Conservation (phyloP, 2,329 filamentous ascomycete genomes). For the Xylariales sp. region DNA sequence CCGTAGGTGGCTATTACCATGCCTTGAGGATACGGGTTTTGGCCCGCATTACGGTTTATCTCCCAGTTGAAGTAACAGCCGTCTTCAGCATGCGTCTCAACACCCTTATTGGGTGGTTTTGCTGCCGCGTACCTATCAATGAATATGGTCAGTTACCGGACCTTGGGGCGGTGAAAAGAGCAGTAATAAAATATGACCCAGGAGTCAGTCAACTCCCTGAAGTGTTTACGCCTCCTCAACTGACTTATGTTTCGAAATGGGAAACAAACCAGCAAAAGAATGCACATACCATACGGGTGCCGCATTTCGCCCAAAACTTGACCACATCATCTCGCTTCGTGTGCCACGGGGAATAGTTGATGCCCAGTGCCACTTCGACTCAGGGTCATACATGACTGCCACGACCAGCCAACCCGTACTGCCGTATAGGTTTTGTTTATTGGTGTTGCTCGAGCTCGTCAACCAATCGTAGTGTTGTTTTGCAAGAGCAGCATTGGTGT, state of each 20-base stretch:
- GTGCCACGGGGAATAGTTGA: slow-evolving; percentile 19
- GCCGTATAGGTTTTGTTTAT: not conserved
- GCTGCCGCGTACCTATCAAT: slow-evolving; percentile 5
- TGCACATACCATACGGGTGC: too few relatives aligned
- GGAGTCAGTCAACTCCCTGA: too few relatives aligned
- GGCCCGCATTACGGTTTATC: not conserved
- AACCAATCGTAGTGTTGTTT: slow-evolving; percentile 8
- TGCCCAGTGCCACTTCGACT: slow-evolving; percentile 17
- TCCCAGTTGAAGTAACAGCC: slow-evolving; percentile 8
- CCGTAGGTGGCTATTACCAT: slow-evolving; percentile 1
- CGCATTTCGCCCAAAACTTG: too few relatives aligned
- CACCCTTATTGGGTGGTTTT: not conserved
- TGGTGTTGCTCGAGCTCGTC: not conserved
- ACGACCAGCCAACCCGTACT: slow-evolving; percentile 8
- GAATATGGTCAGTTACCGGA: too few relatives aligned
- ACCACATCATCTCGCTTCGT: slow-evolving; percentile 11
- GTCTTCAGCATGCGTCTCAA: slow-evolving; percentile 4
- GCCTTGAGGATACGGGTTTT: slow-evolving; percentile 7
- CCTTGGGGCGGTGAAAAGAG: too few relatives aligned
- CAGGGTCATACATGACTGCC: slow-evolving; percentile 13
- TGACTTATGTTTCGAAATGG: too few relatives aligned
- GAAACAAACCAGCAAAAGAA: too few relatives aligned
- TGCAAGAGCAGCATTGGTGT: slow-evolving; percentile 6
- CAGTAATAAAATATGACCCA: too few relatives aligned
- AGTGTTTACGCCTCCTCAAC: too few relatives aligned